Evolutionary conservation across 345 rosid genomes (phyloP).

Genomic region (Lepidium africanum): DNA sequence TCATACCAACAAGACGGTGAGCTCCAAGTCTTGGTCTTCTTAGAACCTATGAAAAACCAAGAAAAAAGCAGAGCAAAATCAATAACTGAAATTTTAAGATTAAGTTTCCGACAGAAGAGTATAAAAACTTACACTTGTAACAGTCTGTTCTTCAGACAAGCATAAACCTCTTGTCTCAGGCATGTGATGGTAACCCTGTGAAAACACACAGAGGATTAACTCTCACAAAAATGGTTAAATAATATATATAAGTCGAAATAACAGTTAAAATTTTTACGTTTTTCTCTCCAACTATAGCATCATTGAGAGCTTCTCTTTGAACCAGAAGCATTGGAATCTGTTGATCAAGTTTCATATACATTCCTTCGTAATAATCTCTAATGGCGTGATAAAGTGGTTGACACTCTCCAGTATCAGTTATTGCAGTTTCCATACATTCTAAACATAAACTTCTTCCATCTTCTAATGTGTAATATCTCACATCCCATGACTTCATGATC

Average conservation of each 20-base stretch:
- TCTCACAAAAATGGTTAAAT: not conserved
- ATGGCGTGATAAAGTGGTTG: conserved; percentile 88
- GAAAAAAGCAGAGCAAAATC: conserved; percentile 5
- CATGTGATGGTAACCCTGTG: conserved; percentile 88
- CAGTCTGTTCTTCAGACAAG: conserved; percentile 93
- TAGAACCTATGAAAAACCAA: conserved; percentile 36
- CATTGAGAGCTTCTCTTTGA: conserved; percentile 88
- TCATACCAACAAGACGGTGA: conserved; percentile 56
- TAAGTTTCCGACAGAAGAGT: not conserved
- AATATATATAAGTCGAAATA: not conserved
- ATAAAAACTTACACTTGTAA: conserved; percentile 58
- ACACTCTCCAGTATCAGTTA: conserved; percentile 92
- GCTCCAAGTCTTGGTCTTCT: conserved; percentile 66
- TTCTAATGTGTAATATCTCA: conserved; percentile 52
- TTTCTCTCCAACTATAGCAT: conserved; percentile 89
- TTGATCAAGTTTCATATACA: conserved; percentile 85
- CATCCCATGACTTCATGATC: conserved; percentile 49
- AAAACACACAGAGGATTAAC: not conserved
- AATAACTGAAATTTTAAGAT: not conserved
- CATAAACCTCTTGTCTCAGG: conserved; percentile 98
- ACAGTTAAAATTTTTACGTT: conserved; percentile 29
- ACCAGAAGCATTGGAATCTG: conserved; percentile 97
- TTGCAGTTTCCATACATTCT: conserved; percentile 93
- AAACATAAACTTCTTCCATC: conserved; percentile 82
- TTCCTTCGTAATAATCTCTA: conserved; percentile 90